Conservation (phyloP, 2,329 filamentous ascomycete species). For the Arachnopeziza araneosa region DNA sequence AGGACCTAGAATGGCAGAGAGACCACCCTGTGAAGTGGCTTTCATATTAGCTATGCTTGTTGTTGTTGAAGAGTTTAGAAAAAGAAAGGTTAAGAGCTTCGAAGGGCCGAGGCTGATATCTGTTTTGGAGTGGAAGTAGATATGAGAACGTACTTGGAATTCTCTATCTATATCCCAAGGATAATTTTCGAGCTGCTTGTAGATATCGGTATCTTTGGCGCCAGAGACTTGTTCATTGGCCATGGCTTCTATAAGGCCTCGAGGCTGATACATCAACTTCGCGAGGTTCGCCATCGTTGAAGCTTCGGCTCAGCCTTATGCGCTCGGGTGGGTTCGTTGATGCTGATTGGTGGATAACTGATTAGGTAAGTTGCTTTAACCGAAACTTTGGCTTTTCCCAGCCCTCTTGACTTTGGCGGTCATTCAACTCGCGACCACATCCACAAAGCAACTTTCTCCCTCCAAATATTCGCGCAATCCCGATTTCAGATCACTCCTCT, state of each 20-base stretch:
- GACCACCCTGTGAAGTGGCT: constrained; percentile 42
- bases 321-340: background rate
- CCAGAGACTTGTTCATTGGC: constrained; percentile 17
- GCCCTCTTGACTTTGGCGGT: constrained; percentile 6
- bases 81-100: background rate
- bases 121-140: background rate
- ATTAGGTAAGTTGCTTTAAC: background rate
- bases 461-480: constrained; percentile 1
- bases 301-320: background rate
- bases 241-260: constrained; percentile 8
- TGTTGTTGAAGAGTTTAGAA: background rate
- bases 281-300: background rate
- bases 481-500: constrained; percentile 4
- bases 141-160: constrained; percentile 49
- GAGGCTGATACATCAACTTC: background rate
- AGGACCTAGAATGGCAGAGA: constrained; percentile 58
- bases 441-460: constrained; percentile 10
- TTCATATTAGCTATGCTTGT: constrained; percentile 2
- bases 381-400: constrained; percentile 5
- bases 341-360: background rate
- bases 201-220: constrained; percentile 39
- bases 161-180: constrained; percentile 62
- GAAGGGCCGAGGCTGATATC: constrained; percentile 16
- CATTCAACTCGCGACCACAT: constrained; percentile 10
- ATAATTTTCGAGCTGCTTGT: constrained; percentile 58